A percentile compares a stretch with the other conserved stretches of the same genome.
phyloP scores from a whole-genome alignment of 164 flowering plant species.

The Aristolochia californica region DNA sequence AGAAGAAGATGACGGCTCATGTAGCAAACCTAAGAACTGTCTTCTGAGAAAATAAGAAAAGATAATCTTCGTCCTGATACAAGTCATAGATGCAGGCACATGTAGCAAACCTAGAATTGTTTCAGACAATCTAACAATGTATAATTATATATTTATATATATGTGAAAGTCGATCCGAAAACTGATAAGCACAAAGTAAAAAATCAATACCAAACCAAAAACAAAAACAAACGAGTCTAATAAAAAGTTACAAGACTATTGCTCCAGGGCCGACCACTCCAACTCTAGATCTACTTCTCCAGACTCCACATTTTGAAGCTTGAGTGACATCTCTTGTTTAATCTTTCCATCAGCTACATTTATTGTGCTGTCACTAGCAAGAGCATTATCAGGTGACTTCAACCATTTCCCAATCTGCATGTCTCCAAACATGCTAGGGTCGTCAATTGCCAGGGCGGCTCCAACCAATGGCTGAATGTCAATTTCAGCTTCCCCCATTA shows the following conservation, averaged over 20 bases:
- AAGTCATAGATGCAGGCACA: too few species aligned
- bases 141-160: too few species aligned
- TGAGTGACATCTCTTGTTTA: conserved; percentile 56
- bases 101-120: too few species aligned
- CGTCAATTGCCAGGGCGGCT: conserved; percentile 77
- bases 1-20: too few species aligned
- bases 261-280: conserved; percentile 84
- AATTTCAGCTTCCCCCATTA: conserved; percentile 95
- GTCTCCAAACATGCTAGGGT: conserved; percentile 63
- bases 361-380: conserved; percentile 67
- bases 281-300: conserved; percentile 73
- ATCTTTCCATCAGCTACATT: conserved; percentile 79
- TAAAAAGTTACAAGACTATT: conserved; percentile 17
- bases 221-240: neutral
- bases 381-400: conserved; percentile 79
- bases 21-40: too few species aligned
- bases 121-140: too few species aligned
- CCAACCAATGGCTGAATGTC: conserved; percentile 88
- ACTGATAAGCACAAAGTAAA: neutral
- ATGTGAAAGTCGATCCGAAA: too few species aligned
- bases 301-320: conserved; percentile 91
- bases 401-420: conserved; percentile 99
- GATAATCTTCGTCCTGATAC: too few species aligned
- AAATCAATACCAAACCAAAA: neutral
- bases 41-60: too few species aligned